phyloP scores from a whole-genome alignment of 345 rosid genomes.

The Tarenaya hassleriana region DNA sequence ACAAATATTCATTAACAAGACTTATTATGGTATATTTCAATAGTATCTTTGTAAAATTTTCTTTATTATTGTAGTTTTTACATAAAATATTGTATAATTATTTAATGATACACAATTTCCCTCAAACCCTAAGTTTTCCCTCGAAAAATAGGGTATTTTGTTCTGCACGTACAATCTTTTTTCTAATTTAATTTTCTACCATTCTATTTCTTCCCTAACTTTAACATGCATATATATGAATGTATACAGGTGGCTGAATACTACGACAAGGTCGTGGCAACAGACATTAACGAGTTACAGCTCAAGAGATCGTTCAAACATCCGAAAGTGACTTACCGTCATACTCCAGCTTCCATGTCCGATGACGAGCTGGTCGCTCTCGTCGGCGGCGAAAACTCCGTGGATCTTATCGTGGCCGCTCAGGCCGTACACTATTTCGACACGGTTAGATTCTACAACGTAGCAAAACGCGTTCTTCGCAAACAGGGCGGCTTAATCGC shows the following conservation, averaged over 20 bases:
- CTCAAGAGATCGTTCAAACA: neutral
- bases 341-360: neutral
- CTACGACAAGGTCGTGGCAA: neutral
- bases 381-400: constrained; percentile 5
- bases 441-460: constrained; percentile 35
- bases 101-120: too few species aligned
- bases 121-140: too few species aligned
- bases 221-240: too few species aligned
- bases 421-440: constrained; percentile 47
- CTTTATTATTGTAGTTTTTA: too few species aligned
- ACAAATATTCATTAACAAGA: too few species aligned
- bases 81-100: too few species aligned
- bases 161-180: too few species aligned
- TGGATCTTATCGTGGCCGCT: constrained; percentile 32
- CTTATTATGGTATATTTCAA: too few species aligned
- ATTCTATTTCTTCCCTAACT: too few species aligned
- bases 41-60: too few species aligned
- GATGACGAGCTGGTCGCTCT: neutral
- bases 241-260: neutral
- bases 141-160: too few species aligned
- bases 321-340: neutral
- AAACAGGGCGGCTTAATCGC: constrained; percentile 44
- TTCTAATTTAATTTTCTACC: too few species aligned
- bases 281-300: neutral
- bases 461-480: constrained; percentile 29